Base-by-base conservation (phyloP, 768 basidiomycete species). In the Lactarius sp. region DNA sequence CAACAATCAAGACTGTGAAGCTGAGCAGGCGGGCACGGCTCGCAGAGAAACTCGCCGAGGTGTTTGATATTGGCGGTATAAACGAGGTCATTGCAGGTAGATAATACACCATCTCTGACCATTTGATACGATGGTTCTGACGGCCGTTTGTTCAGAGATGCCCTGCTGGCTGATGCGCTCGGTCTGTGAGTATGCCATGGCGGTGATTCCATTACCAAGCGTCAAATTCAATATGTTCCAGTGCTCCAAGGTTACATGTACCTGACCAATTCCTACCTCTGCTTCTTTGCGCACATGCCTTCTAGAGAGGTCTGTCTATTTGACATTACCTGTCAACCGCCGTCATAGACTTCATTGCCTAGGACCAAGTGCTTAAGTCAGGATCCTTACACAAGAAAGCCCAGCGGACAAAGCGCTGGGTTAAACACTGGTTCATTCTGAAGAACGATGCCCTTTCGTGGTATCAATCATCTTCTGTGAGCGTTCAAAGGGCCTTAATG, bases 171-270 rank as follows among this genome's bases (percentile, higher is more conserved):
- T 98, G 10, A 76, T 98, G 61, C 85, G 93, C 56, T 93, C 91
- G 55, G 85, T 95, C 67, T 77, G 94, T 95, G 71, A 82, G 94
- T 86, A 37, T 46, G 31, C 60, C 64, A 22, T 27, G 27, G 2
- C 3, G 27, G 27, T 36, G 52, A 16, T 50, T 50, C 6, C 20
- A n/a, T 56, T 4, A 47, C 5, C n/a, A 31, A 20, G 68, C 27
- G 39, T 56, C 63, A 16, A 64, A 64, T 31, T 56, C 9, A 61
- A n/a, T 10, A 22, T 46, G 65, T 53, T 18, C 39, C 73, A 91
- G 93, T 98, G 66, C 80, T 99, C 37, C 96, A 99, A 75, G 96
- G 96, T 2, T 98, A 96, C 72, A 92, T 99, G 84, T 99, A 96
- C 73, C 79, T 98, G 54, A 98, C 96, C 1, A 91, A 91, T 69